Conservation (phyloP, 208 protist species). For the Trypanosoma melophagium region DNA sequence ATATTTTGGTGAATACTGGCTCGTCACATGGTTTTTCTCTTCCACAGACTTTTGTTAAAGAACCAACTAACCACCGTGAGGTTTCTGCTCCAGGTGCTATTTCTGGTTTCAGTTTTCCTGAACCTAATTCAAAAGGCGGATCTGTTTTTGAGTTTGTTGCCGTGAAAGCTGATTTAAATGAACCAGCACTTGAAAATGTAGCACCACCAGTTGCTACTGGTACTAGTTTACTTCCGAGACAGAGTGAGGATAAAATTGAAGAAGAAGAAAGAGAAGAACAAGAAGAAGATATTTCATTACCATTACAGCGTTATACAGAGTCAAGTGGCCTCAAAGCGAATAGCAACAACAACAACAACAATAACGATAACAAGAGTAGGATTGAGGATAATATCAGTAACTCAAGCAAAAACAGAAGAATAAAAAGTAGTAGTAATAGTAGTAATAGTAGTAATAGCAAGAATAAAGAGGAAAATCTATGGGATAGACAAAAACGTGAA, state of each 20-base stretch:
- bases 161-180: neutral
- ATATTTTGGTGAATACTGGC: constrained; percentile 19
- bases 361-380: neutral
- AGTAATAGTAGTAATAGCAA: neutral
- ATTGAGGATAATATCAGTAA: neutral
- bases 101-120: neutral
- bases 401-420: neutral
- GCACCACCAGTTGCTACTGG: neutral
- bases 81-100: neutral
- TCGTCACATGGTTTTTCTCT: constrained; percentile 25
- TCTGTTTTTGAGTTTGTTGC: constrained; percentile 2
- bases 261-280: neutral
- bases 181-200: neutral
- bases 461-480: constrained; percentile 5
- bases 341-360: too few species aligned
- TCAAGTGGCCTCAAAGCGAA: too few species aligned
- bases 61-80: too few species aligned
- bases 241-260: neutral
- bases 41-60: constrained; percentile 1
- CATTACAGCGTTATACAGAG: too few species aligned
- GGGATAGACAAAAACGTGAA: constrained; percentile 22
- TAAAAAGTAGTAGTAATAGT: neutral
- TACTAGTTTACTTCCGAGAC: neutral
- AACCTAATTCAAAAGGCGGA: neutral
- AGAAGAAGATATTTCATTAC: neutral